phyloP scores from a whole-genome alignment of 148 eudicot genomes.

The Beta vulgaris region DNA sequence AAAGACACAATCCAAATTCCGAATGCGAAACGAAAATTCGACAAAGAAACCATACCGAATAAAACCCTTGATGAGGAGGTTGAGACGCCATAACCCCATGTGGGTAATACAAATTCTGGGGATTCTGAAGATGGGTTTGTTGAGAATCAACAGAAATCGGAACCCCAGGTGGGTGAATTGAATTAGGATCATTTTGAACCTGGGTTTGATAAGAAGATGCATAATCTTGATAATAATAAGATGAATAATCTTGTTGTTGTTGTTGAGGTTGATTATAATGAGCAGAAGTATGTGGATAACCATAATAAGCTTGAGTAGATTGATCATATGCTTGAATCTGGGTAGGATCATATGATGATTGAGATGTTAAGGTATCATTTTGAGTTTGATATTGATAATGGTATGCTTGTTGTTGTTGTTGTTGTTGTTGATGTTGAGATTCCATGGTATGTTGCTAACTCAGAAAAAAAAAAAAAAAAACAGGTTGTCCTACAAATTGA shows the following conservation, averaged over 20 bases:
- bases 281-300: slow-evolving; percentile 16
- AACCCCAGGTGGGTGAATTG: slow-evolving; percentile 42
- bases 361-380: slow-evolving; percentile 14
- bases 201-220: slow-evolving; percentile 16
- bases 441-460: no score
- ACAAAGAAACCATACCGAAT: slow-evolving; percentile 23
- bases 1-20: not conserved
- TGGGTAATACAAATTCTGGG: slow-evolving; percentile 31
- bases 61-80: slow-evolving; percentile 8
- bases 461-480: no score
- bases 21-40: not conserved
- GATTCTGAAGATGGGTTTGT: slow-evolving; percentile 20
- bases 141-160: slow-evolving; percentile 31
- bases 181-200: slow-evolving; percentile 25
- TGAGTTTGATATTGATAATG: slow-evolving; percentile 21
- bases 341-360: slow-evolving; percentile 20
- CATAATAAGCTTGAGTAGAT: slow-evolving; percentile 33
- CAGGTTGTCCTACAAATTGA: no score
- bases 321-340: slow-evolving; percentile 31
- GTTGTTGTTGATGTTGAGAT: slow-evolving; percentile 28
- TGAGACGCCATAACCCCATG: slow-evolving; percentile 25
- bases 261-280: slow-evolving; percentile 25
- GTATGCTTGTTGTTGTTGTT: slow-evolving; percentile 14
- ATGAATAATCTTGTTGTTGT: slow-evolving; percentile 29
- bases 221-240: slow-evolving; percentile 41